Conservation (phyloP, 345 rosid species). For the Salix viminalis region DNA sequence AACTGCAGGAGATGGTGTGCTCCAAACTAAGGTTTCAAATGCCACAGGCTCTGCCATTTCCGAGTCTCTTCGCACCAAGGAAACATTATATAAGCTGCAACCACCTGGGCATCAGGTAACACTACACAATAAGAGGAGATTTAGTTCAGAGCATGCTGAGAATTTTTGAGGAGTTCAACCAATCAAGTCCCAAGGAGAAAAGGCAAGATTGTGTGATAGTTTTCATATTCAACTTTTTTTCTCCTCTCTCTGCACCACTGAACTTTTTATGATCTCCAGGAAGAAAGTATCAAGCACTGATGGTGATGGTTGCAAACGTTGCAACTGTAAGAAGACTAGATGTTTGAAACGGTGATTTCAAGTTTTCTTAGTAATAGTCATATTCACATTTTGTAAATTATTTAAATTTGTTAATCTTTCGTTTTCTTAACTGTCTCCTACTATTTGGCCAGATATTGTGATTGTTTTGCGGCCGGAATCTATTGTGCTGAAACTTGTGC, state of each 20-base stretch:
- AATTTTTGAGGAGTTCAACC: slow-evolving; percentile 33
- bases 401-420: no score
- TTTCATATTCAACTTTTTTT: neutral
- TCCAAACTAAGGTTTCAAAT: slow-evolving; percentile 19
- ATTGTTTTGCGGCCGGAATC: slow-evolving; percentile 63
- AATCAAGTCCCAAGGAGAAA: slow-evolving; percentile 42
- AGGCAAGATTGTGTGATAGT: slow-evolving; percentile 28
- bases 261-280: slow-evolving; percentile 23
- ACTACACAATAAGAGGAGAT: slow-evolving; percentile 31
- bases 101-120: slow-evolving; percentile 23
- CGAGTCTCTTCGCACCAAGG: slow-evolving; percentile 24
- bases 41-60: slow-evolving; percentile 22
- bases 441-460: slow-evolving; percentile 51
- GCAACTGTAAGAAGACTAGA: slow-evolving; percentile 55
- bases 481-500: slow-evolving; percentile 55
- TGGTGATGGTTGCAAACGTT: slow-evolving; percentile 51
- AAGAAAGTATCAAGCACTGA: slow-evolving; percentile 34
- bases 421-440: neutral
- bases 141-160: slow-evolving; percentile 27
- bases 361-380: neutral
- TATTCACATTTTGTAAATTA: neutral
- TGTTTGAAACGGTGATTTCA: slow-evolving; percentile 53
- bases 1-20: slow-evolving; percentile 17
- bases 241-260: neutral
- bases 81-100: slow-evolving; percentile 16